A percentile compares a stretch with the other conserved stretches of the same genome.
These are phyloP conservation scores for Suillus bovinus DNA, from an alignment of 768 basidiomycete species.

Conservation along the genomic window DNA sequence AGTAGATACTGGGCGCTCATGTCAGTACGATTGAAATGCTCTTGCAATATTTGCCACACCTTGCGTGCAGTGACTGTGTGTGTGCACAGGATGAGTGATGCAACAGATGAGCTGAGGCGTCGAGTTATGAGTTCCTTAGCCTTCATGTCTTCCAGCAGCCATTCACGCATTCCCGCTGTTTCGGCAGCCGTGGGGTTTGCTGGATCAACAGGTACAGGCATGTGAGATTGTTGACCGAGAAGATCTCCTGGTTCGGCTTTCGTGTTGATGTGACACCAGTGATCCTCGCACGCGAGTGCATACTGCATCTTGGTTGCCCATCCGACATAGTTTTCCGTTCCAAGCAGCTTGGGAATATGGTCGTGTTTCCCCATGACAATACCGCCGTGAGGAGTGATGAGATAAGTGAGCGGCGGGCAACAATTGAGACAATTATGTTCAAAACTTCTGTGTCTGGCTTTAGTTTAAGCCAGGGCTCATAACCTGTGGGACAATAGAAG, in stretches of 20 bases:
- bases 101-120: neutral
- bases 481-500: too few species aligned
- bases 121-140: neutral
- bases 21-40: neutral
- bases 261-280: conserved; percentile 7
- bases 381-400: neutral
- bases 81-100: neutral
- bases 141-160: too few species aligned
- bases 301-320: conserved; percentile 7
- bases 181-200: neutral
- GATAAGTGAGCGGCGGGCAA: neutral
- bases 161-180: neutral
- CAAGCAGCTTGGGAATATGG: conserved; percentile 12
- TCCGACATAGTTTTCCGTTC: neutral
- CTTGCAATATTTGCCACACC: neutral
- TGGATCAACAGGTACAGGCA: neutral
- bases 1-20: neutral
- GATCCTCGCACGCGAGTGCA: neutral
- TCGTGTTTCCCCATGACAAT: conserved; percentile 11
- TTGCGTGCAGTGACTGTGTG: neutral
- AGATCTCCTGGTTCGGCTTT: neutral
- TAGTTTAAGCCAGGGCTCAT: neutral
- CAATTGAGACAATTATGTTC: neutral
- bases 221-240: neutral
- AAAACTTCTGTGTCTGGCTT: neutral